These are phyloP conservation scores for Calonectria montana DNA, from an alignment of 2,329 filamentous ascomycete species.

Conservation along the genomic window DNA sequence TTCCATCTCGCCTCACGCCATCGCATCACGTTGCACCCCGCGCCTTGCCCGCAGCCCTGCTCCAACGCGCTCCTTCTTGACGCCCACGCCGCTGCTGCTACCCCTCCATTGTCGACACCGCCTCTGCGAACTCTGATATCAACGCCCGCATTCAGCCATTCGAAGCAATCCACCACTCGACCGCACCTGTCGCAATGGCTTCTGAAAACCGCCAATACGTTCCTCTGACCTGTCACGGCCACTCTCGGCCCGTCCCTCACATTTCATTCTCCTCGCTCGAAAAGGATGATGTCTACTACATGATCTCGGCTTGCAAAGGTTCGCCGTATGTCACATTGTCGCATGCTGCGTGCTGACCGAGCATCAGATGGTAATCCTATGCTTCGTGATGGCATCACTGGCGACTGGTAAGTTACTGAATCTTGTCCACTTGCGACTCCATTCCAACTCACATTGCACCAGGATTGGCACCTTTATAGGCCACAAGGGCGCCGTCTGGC, in stretches of 20 bases:
- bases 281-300: slow-evolving; percentile 86
- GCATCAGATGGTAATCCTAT: slow-evolving; percentile 92
- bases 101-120: slow-evolving; percentile 19
- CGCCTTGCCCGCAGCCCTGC: not conserved
- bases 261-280: slow-evolving; percentile 88
- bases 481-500: slow-evolving; percentile 98
- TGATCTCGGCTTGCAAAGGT: slow-evolving; percentile 96
- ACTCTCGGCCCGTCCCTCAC: slow-evolving; percentile 92
- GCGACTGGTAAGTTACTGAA: slow-evolving; percentile 77
- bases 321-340: slow-evolving; percentile 33
- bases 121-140: slow-evolving; percentile 11
- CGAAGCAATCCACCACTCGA: slow-evolving; percentile 6
- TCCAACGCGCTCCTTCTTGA: not conserved
- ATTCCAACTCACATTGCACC: slow-evolving; percentile 48
- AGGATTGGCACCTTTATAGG: slow-evolving; percentile 99
- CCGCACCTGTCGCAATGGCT: slow-evolving; percentile 45
- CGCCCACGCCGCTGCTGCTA: not conserved
- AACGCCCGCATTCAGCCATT: not conserved
- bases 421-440: not conserved
- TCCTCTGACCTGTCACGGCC: slow-evolving; percentile 92
- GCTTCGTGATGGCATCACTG: slow-evolving; percentile 95
- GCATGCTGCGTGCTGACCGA: slow-evolving; percentile 36
- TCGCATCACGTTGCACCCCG: not conserved
- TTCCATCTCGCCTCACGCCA: not conserved
- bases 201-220: slow-evolving; percentile 71